Conservation (phyloP, 371 early-diverging fungal genomes). For the Mucor irregularis region DNA sequence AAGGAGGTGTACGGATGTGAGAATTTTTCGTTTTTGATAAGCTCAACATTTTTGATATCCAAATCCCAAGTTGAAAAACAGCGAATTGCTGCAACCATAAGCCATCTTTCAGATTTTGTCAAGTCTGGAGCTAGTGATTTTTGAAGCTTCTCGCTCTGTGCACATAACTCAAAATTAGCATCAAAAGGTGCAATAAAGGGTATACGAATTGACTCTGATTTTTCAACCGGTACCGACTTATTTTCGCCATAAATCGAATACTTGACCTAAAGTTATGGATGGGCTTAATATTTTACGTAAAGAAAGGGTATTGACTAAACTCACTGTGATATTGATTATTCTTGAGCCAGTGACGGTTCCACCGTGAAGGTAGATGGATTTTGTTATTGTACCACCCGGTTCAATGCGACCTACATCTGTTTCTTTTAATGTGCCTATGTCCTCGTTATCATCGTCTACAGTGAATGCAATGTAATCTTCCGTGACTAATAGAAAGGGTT, state of each 20-base stretch:
- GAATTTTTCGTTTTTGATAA: constrained; percentile 25
- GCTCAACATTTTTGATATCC: constrained; percentile 39
- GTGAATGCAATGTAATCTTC: constrained; percentile 30
- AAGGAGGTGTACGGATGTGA: constrained; percentile 12
- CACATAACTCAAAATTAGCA: constrained; percentile 38
- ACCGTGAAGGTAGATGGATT: constrained; percentile 32
- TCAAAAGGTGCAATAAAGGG: constrained; percentile 55
- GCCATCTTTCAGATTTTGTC: constrained; percentile 36
- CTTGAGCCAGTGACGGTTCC: constrained; percentile 29
- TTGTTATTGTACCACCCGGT: constrained; percentile 20
- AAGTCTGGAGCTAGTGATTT: constrained; percentile 29
- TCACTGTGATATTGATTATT: constrained; percentile 38
- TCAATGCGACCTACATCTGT: constrained; percentile 27
- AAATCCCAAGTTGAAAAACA: constrained; percentile 51
- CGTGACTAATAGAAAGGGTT: constrained; percentile 1
- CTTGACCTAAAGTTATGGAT: constrained; percentile 10
- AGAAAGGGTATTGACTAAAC: background rate
- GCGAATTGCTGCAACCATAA: constrained; percentile 41
- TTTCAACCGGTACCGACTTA: constrained; percentile 35
- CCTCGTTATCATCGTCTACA: constrained; percentile 11
- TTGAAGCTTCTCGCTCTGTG: constrained; percentile 28
- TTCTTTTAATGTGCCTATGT: background rate
- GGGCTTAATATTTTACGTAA: background rate
- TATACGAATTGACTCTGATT: constrained; percentile 47
- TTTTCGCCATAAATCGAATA: constrained; percentile 17